Percentiles rank a stretch among this genome's conserved stretches.
Evolutionary conservation across 2,329 filamentous ascomycete genomes (phyloP).

Genomic region (Mollisiaceae sp.): DNA sequence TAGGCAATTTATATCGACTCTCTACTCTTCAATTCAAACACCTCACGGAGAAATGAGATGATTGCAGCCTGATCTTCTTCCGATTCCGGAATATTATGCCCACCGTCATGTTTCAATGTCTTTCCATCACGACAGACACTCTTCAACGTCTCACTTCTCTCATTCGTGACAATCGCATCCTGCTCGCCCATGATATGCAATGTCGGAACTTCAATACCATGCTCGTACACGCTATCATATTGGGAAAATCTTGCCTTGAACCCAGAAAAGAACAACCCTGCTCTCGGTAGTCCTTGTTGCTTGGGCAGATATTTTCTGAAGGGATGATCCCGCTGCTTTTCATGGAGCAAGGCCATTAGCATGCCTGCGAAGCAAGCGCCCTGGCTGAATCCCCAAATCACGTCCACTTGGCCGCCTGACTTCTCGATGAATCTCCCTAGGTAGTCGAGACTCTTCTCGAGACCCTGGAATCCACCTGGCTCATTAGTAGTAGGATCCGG

Average conservation of each 20-base stretch:
- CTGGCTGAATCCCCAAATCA: slow-evolving; percentile 29
- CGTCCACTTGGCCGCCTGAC: slow-evolving; percentile 22
- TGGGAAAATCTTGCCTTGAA: slow-evolving; percentile 26
- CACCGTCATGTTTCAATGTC: slow-evolving; percentile 24
- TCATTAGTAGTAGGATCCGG: slow-evolving; percentile 17
- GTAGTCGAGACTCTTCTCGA: slow-evolving; percentile 25
- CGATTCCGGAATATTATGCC: slow-evolving; percentile 24
- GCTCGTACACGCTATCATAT: slow-evolving; percentile 25
- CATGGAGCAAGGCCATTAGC: slow-evolving; percentile 25
- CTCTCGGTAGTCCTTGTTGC: slow-evolving; percentile 13
- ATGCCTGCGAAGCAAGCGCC: slow-evolving; percentile 28
- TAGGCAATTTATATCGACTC: slow-evolving; percentile 5
- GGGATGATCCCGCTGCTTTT: slow-evolving; percentile 18
- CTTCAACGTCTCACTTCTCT: slow-evolving; percentile 24
- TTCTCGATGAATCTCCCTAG: slow-evolving; percentile 20
- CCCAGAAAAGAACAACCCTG: slow-evolving; percentile 27
- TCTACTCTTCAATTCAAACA: slow-evolving; percentile 2
- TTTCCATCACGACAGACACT: slow-evolving; percentile 14
- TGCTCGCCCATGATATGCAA: slow-evolving; percentile 26
- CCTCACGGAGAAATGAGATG: slow-evolving; percentile 20
- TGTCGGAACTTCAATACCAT: slow-evolving; percentile 24
- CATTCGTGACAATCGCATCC: slow-evolving; percentile 20
- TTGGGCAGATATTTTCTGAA: slow-evolving; percentile 18
- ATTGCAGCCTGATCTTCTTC: slow-evolving; percentile 21
- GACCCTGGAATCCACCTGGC: slow-evolving; percentile 19